Evolutionary conservation across 768 basidiomycete genomes (phyloP), one percentile per base, ranked within the genome.

Genomic region (Sporobolomyces phaffii): DNA sequence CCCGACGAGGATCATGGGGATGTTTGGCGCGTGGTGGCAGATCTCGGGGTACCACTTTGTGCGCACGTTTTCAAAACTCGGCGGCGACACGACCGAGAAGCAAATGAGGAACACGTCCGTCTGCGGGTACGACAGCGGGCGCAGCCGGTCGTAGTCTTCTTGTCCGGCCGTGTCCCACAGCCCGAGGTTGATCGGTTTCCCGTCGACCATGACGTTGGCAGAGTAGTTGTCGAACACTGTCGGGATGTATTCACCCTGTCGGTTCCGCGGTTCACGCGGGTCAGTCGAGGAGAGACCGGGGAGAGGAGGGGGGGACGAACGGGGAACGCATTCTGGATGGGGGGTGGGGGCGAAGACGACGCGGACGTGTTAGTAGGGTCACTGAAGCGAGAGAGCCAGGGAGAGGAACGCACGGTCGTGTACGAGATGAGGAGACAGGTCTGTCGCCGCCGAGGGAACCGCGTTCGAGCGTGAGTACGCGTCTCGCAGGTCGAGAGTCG

Each of bases 161-260:
- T 99, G 96, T 73, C 96, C 96, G 40, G 96, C 96, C n/a, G 96
- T 99, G 84, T 99, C 96, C 96, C 96, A 99, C 62, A 99, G 82
- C 54, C 94, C 94, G 62, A 98, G 86, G 67, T 91, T 96, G 76
- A 98, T 93, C 58, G 96, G 96, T 83, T 94, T 93, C 73, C 91
- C 91, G 75, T 99, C 96, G 51, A 99, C 96, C 87, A 97, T 91
- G 61, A 99, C 93, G 80, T 93, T 94, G 66, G 91, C 92, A 2
- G 74, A 73, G 69, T 96, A 98, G 81, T 98, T 98, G 81, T 98
- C 96, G 78, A 98, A 99, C 44, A 99, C 96, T 87, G 77, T 94
- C 74, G 91, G 91, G 78, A 94, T 90, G 81, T 94, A 94, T 81
- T 94, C 91, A 81, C 91, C 91, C 90, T 93, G 74, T 61, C 47